A percentile compares a stretch with the other conserved stretches of the same genome.
Evolutionary conservation across 208 protist species (phyloP).

Genomic region (Novymonas esmeraldas): DNA sequence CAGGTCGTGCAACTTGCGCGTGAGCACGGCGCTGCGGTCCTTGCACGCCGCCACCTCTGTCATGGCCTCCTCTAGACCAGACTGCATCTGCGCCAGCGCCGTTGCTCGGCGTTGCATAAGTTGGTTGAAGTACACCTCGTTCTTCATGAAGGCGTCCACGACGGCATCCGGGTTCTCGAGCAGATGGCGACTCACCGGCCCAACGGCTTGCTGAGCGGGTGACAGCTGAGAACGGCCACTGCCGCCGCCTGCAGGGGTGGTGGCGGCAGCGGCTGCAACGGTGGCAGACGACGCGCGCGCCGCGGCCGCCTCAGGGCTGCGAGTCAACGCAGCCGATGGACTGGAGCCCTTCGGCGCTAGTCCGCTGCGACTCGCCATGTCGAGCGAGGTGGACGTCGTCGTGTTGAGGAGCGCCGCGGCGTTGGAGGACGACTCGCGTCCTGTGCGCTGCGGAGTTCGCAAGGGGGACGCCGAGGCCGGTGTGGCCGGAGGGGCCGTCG

Average conservation of each 20-base stretch:
- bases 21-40: constrained; percentile 61
- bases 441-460: neutral
- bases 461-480: neutral
- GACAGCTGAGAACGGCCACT: constrained; percentile 4
- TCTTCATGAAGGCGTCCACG: constrained; percentile 82
- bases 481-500: neutral
- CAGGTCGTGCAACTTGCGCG: constrained; percentile 65
- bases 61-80: constrained; percentile 64
- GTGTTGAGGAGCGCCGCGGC: neutral
- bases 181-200: constrained; percentile 33
- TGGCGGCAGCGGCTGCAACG: too few species aligned
- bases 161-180: constrained; percentile 61
- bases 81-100: constrained; percentile 62
- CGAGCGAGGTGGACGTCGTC: constrained; percentile 12
- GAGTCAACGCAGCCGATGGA: constrained; percentile 3
- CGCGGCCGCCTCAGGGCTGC: constrained; percentile 6
- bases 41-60: constrained; percentile 64
- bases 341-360: constrained; percentile 7
- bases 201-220: constrained; percentile 26
- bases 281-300: neutral
- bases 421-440: neutral
- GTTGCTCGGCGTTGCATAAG: constrained; percentile 69
- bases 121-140: constrained; percentile 86
- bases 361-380: constrained; percentile 10
- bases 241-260: too few species aligned